phyloP scores from a whole-genome alignment of 768 basidiomycete species.

The Suillus fuscotomentosus region DNA sequence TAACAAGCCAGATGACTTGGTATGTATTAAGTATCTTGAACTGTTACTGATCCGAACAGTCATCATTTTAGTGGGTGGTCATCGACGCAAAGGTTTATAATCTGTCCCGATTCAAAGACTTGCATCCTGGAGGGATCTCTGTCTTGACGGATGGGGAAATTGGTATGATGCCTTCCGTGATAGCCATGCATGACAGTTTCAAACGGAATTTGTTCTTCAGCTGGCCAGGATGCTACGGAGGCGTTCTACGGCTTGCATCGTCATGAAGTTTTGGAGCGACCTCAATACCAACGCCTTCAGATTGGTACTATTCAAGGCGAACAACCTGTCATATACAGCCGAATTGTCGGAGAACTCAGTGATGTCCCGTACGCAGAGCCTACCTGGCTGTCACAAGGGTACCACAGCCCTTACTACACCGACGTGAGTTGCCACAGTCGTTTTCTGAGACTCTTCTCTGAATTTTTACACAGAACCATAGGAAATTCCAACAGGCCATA shows the following conservation, averaged over 20 bases:
- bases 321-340: constrained; percentile 49
- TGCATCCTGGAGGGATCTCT: constrained; percentile 82
- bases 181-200: background rate
- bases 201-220: constrained; percentile 32
- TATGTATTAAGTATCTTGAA: constrained; percentile 27
- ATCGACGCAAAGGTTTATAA: constrained; percentile 86
- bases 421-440: constrained; percentile 40
- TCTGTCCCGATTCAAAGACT: constrained; percentile 70
- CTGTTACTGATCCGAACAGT: background rate
- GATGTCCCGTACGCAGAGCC: constrained; percentile 88
- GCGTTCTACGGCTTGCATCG: constrained; percentile 89
- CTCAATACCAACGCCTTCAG: constrained; percentile 70
- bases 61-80: constrained; percentile 63
- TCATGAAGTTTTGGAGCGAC: constrained; percentile 74
- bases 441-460: constrained; percentile 6
- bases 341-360: constrained; percentile 57
- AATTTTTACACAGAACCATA: constrained; percentile 41
- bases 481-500: constrained; percentile 43
- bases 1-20: constrained; percentile 74
- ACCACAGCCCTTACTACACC: constrained; percentile 68
- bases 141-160: constrained; percentile 80
- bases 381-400: constrained; percentile 72
- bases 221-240: constrained; percentile 85
- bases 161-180: constrained; percentile 43
- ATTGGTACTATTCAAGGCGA: constrained; percentile 74